Base-by-base conservation (phyloP, 1,139 yeast species). In the Nadsonia starkeyi-henricii region DNA sequence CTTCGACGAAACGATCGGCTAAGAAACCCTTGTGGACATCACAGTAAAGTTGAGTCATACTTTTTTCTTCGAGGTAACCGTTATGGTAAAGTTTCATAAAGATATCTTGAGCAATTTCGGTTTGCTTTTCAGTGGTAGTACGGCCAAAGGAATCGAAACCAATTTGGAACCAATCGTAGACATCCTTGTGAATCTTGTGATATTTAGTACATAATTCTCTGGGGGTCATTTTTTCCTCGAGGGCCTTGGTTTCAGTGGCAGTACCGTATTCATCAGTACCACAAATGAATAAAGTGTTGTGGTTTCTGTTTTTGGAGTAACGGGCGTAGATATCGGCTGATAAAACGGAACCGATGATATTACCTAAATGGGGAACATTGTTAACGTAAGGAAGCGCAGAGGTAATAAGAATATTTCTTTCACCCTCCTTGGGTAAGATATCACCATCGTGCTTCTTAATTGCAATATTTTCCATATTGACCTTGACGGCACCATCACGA, bases 201-300 rank as follows among this genome's bases (percentile, higher is more conserved):
- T 85, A 91, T 65, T 91, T 91, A 65, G 84, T 86, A 72, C 97
- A 91, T 58, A 91, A 73, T 61, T 86, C 81, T 58, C 78, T 72
- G 46, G 99, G 98, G 3, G 94, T 75, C 53, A 85, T 81, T 44
- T 83, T 81, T 62, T 91, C 97, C 66, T 91, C 98, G 51, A 91
- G 71, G 12, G 98, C 98, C 68, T 91, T 91, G 39, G 98, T 93
- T 67, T 91, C 99, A 23, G 98, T 91, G 47, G 99, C 99, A 53
- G 99, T 91, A 64, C 99, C 99, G 64, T 91, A 93, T 68, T 91
- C 99, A 64, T 91, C 99, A 41, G 98, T 93, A 68, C 99, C 99
- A 69, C 98, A 88, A 52, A 91, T 69, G 61, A 72, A 91, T 53
- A 91, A 70, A 20, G 95, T 74, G 63, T 89, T 91, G 70, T 83